Percentiles rank a stretch among this genome's conserved stretches.
phyloP scores from a whole-genome alignment of 371 early-diverging fungal species.

The Thermomucor indicae-seudaticae region DNA sequence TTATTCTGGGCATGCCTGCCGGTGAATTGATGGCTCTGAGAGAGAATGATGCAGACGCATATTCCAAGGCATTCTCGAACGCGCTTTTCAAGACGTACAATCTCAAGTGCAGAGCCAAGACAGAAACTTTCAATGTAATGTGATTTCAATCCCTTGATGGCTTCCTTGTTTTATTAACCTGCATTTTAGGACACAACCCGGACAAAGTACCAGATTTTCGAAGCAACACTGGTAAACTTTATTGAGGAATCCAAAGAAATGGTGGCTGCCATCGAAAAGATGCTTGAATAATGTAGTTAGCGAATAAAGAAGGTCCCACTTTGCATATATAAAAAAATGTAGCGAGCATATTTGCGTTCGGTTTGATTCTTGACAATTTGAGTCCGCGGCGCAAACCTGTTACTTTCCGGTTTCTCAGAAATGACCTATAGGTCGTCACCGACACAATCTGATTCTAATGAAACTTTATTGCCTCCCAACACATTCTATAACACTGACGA shows the following conservation, averaged over 20 bases:
- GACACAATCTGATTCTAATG: no score
- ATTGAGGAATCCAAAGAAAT: slow-evolving; percentile 54
- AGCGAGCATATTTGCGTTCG: no score
- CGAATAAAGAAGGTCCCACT: neutral
- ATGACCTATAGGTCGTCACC: no score
- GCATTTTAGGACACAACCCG: slow-evolving; percentile 54
- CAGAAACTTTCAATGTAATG: slow-evolving; percentile 76
- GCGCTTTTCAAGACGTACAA: slow-evolving; percentile 65
- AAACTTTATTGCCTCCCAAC: slow-evolving; percentile 8
- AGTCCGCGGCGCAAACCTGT: no score
- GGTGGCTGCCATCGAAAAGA: slow-evolving; percentile 39
- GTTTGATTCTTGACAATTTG: no score
- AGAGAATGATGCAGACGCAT: slow-evolving; percentile 36
- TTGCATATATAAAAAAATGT: no score
- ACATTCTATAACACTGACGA: slow-evolving; percentile 6
- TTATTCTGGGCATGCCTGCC: slow-evolving; percentile 71
- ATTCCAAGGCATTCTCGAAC: slow-evolving; percentile 37
- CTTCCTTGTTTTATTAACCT: slow-evolving; percentile 1
- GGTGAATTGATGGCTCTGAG: slow-evolving; percentile 58
- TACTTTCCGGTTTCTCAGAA: no score
- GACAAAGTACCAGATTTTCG: slow-evolving; percentile 46
- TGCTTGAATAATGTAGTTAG: neutral
- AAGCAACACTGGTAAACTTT: slow-evolving; percentile 55
- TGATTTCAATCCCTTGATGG: neutral
- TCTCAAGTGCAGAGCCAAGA: slow-evolving; percentile 77